Evolutionary conservation across 495 filamentous ascomycete species (phyloP).

Genomic region (Thermothielavioides terrestris): DNA sequence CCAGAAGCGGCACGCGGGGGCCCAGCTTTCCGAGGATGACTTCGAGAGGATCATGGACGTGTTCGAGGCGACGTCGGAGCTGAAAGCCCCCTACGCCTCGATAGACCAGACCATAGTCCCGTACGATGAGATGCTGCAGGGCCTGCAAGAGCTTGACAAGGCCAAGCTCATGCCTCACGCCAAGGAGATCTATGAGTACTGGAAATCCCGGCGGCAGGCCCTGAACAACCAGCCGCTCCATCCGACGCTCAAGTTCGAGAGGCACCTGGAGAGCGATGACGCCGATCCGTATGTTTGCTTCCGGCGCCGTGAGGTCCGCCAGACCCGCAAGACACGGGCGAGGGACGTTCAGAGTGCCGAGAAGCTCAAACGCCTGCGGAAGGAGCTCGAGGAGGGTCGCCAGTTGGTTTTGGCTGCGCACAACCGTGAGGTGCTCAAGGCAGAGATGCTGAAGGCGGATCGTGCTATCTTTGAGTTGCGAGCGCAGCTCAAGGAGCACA

Average conservation of each 20-base stretch:
- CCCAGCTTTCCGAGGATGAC: slow-evolving; percentile 72
- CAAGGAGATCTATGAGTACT: slow-evolving; percentile 84
- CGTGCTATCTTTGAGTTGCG: slow-evolving; percentile 72
- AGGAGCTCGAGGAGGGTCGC: slow-evolving; percentile 83
- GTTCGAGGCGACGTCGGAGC: slow-evolving; percentile 76
- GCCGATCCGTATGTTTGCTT: slow-evolving; percentile 97
- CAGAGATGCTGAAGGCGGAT: slow-evolving; percentile 66
- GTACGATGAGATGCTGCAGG: slow-evolving; percentile 70
- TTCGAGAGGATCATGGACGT: slow-evolving; percentile 94
- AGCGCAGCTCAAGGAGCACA: slow-evolving; percentile 69
- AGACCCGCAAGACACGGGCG: slow-evolving; percentile 87
- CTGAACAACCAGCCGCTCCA: slow-evolving; percentile 61
- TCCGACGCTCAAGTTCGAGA: slow-evolving; percentile 82
- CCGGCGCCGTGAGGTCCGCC: slow-evolving; percentile 87
- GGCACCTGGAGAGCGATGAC: slow-evolving; percentile 85
- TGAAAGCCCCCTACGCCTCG: slow-evolving; percentile 75
- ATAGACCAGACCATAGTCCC: slow-evolving; percentile 78
- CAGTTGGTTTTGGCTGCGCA: slow-evolving; percentile 67
- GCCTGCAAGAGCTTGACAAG: slow-evolving; percentile 63
- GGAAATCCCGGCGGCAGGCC: slow-evolving; percentile 62
- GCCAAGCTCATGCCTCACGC: slow-evolving; percentile 60
- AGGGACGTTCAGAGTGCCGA: slow-evolving; percentile 90
- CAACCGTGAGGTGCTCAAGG: slow-evolving; percentile 67
- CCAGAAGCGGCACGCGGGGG: slow-evolving; percentile 52
- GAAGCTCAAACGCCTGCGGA: slow-evolving; percentile 83